These are phyloP conservation scores for Protea cynaroides DNA, from an alignment of 164 flowering plant species.

Conservation along the genomic window DNA sequence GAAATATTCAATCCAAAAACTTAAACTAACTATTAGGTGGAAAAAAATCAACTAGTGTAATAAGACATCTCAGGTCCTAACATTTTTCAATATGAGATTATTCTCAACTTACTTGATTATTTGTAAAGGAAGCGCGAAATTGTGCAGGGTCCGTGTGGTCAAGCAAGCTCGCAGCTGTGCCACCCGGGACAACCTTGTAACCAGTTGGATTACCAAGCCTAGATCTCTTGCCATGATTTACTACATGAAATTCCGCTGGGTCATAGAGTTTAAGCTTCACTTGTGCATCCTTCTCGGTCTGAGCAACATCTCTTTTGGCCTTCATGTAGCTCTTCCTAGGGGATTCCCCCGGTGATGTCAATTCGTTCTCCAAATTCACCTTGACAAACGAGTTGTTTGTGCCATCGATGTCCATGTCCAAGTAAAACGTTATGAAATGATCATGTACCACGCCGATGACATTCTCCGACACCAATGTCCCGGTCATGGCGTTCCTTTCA, in stretches of 20 bases:
- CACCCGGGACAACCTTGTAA: conserved; percentile 81
- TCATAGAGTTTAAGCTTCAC: conserved; percentile 75
- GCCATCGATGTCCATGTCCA: conserved; percentile 70
- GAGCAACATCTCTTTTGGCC: conserved; percentile 50
- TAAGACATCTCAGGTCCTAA: too few species aligned
- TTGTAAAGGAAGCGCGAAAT: conserved; percentile 66
- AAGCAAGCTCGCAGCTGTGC: conserved; percentile 79
- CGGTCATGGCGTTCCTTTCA: conserved; percentile 28
- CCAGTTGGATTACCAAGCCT: conserved; percentile 83
- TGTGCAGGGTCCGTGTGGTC: conserved; percentile 82
- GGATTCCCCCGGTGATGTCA: conserved; percentile 40
- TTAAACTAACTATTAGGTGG: too few species aligned
- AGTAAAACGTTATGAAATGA: conserved; percentile 49
- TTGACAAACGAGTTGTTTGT: conserved; percentile 68
- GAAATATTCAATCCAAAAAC: too few species aligned
- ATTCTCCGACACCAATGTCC: conserved; percentile 50
- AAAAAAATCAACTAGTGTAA: too few species aligned
- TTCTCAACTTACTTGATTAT: conserved; percentile 58
- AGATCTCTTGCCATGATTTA: conserved; percentile 59
- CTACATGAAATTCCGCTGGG: conserved; percentile 77
- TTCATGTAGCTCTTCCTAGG: conserved; percentile 72
- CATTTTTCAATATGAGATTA: too few species aligned
- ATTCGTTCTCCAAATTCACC: conserved; percentile 41
- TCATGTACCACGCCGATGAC: conserved; percentile 57
- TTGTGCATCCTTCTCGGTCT: conserved; percentile 85